Evolutionary conservation across 805 yeast species (phyloP).

Genomic region (Blastobotrys mokoenaii): DNA sequence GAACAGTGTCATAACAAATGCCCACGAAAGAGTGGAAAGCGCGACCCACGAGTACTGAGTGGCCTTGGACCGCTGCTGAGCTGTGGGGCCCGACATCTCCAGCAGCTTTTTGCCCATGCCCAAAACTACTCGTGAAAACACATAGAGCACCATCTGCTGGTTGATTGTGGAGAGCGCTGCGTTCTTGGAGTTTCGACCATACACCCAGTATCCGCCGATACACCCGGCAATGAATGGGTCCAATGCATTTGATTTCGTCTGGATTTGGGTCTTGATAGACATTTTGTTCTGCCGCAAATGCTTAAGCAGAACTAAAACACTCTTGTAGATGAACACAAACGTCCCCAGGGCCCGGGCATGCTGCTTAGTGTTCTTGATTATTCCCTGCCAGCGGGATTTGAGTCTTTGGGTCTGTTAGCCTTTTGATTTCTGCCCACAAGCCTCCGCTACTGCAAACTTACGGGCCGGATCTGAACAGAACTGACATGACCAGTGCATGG

Average conservation of each 20-base stretch:
- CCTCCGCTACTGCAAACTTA: no score
- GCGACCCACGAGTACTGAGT: slow-evolving; percentile 44
- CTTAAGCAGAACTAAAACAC: slow-evolving; percentile 24
- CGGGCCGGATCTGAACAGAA: slow-evolving; percentile 48
- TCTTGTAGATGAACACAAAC: slow-evolving; percentile 48
- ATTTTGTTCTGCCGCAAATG: slow-evolving; percentile 19
- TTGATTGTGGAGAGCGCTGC: slow-evolving; percentile 38
- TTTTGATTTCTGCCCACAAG: no score
- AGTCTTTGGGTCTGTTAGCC: slow-evolving; percentile 18
- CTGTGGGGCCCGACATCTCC: slow-evolving; percentile 12
- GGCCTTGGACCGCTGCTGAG: slow-evolving; percentile 3
- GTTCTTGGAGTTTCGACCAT: slow-evolving; percentile 27
- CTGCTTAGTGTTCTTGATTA: slow-evolving; percentile 43
- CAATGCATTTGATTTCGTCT: slow-evolving; percentile 11
- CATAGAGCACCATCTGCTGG: slow-evolving; percentile 69
- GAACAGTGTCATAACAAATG: slow-evolving; percentile 61
- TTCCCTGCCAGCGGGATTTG: slow-evolving; percentile 37
- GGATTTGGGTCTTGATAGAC: slow-evolving; percentile 11
- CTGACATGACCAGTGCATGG: slow-evolving; percentile 55
- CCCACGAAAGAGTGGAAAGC: slow-evolving; percentile 65
- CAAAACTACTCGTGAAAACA: slow-evolving; percentile 57
- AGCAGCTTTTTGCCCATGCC: slow-evolving; percentile 50
- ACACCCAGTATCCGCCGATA: slow-evolving; percentile 34
- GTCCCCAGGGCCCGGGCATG: slow-evolving; percentile 50
- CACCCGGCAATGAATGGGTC: slow-evolving; percentile 31